Evolutionary conservation across 352 stramenopile genomes (phyloP).

Genomic region (Phytophthora pini): DNA sequence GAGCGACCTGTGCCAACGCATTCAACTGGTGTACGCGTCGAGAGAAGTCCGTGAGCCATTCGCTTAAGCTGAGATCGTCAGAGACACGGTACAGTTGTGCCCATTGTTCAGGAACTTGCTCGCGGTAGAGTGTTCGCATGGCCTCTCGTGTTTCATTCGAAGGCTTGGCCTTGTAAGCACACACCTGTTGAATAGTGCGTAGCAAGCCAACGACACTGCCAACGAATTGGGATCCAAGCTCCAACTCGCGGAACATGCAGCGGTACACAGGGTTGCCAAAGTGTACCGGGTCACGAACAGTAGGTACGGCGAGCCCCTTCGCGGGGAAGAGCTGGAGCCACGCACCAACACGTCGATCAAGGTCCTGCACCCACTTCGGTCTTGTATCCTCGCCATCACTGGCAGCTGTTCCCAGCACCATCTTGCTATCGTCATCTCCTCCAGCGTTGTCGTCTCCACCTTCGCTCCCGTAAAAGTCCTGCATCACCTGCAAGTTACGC

Average conservation of each 20-base stretch:
- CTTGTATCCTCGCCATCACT: slow-evolving; percentile 49
- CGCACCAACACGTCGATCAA: slow-evolving; percentile 67
- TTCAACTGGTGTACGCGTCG: slow-evolving; percentile 74
- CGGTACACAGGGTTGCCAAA: slow-evolving; percentile 92
- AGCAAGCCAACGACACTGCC: slow-evolving; percentile 73
- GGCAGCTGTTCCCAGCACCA: slow-evolving; percentile 50
- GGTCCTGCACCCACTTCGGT: slow-evolving; percentile 84
- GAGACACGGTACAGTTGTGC: slow-evolving; percentile 61
- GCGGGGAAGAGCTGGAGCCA: slow-evolving; percentile 73
- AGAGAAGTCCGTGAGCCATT: slow-evolving; percentile 89
- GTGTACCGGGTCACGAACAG: slow-evolving; percentile 56
- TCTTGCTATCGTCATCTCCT: slow-evolving; percentile 62
- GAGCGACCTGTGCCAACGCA: slow-evolving; percentile 49
- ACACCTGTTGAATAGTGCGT: slow-evolving; percentile 73
- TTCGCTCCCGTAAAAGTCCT: slow-evolving; percentile 83
- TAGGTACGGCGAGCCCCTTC: slow-evolving; percentile 46
- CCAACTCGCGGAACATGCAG: slow-evolving; percentile 90
- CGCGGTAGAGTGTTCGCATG: slow-evolving; percentile 79
- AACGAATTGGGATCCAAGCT: slow-evolving; percentile 76
- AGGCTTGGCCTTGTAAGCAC: slow-evolving; percentile 84
- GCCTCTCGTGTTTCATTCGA: slow-evolving; percentile 88
- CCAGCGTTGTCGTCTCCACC: slow-evolving; percentile 40
- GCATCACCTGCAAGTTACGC: slow-evolving; percentile 83
- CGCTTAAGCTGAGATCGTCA: slow-evolving; percentile 63
- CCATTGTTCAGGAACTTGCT: slow-evolving; percentile 75